Base-by-base conservation (phyloP, 495 filamentous ascomycete species). In the Xylaria castorea region DNA sequence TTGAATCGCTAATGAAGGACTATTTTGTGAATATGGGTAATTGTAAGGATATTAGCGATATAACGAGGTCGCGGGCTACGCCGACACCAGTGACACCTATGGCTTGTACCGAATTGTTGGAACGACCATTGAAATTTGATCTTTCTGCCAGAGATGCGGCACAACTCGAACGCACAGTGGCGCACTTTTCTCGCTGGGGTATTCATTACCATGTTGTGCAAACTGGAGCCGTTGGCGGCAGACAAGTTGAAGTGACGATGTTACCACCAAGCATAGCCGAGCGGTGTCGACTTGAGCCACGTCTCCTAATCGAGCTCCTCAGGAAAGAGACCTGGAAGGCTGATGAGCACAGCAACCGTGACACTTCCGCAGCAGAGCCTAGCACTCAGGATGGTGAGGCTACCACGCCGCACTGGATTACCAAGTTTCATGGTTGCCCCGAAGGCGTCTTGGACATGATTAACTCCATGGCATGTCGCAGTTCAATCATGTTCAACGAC, bases 401-500 rank as follows among this genome's bases (percentile, higher is more conserved):
- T 12, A 16, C 34, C 3, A 74, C 57, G 4, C 69, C 76, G 14
- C 70, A 75, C 22, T 95, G 91, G 92, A 79, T 92, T 40, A 77
- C 81, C 27, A 83, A 83, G 18, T 88, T 93, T 57, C 85, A 88
- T 40, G 85, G 84, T 48, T 95, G 93, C 74, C 94, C 94, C 0
- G 83, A 88, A 65, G 91, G 91, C 0, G 90, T 98, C n/a, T 65
- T 97, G 50, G 94, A 98, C 65, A 83, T 98, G 82, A 84, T 98
- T 32, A 95, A 97, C 75, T 97, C 94, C 6, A 89, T 94, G 50
- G 92, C 96, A 11, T 99, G 96, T 80, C 86, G 96, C 46, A 94
- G 88, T 51, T 94, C 96, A 8, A 92, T 98, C 80, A 99, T 99
- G 96, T 99, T 99, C 83, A 98, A 98, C 75, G 96, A 99, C 76